phyloP scores from a whole-genome alignment of 192 early-diverging fungal species.

The Backusella tarrabulga region DNA sequence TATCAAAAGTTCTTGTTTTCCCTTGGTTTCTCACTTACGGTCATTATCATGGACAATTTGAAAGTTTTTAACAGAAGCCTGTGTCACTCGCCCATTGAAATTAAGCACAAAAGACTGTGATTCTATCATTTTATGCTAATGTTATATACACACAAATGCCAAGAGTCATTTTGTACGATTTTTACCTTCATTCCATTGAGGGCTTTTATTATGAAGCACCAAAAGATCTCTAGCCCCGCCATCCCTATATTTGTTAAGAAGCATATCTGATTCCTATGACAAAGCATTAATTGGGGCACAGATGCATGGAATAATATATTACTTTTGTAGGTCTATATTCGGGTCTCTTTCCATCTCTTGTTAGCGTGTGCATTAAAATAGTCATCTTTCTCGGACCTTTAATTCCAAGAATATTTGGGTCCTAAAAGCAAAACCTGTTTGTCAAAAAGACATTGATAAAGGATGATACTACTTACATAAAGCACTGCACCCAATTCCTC shows the following conservation, averaged over 20 bases:
- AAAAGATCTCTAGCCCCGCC: constrained; percentile 64
- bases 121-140: constrained; percentile 44
- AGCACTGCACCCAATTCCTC: constrained; percentile 75
- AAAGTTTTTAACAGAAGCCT: constrained; percentile 96
- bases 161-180: background rate
- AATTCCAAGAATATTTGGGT: constrained; percentile 84
- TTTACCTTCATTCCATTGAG: constrained; percentile 89
- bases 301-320: background rate
- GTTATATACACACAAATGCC: background rate
- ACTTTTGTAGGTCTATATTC: constrained; percentile 54
- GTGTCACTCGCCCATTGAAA: constrained; percentile 85
- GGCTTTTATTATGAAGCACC: constrained; percentile 84
- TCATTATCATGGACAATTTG: constrained; percentile 93
- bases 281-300: too few relatives aligned
- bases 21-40: constrained; percentile 42
- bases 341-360: constrained; percentile 52
- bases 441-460: background rate
- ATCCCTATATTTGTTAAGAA: constrained; percentile 55
- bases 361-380: constrained; percentile 73
- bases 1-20: background rate
- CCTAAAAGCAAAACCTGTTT: constrained; percentile 40
- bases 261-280: constrained; percentile 59
- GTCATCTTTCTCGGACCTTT: constrained; percentile 94
- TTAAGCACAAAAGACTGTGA: constrained; percentile 91
- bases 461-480: constrained; percentile 54